phyloP scores from a whole-genome alignment of 1,284 basidiomycete genomes.

The Ceratobasidium sp. region DNA sequence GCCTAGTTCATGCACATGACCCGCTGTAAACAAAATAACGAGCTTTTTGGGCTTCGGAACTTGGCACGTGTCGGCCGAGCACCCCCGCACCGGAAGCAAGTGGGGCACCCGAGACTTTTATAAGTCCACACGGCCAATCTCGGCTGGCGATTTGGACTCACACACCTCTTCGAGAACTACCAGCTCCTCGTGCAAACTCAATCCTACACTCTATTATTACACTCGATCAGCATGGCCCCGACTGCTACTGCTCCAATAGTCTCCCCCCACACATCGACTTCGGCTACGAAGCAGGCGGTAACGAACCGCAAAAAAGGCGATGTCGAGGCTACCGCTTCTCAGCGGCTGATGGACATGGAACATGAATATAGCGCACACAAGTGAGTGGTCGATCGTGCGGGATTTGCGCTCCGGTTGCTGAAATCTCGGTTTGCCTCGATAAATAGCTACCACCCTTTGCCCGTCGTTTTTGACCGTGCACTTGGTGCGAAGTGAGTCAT shows the following conservation, averaged over 20 bases:
- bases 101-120: constrained; percentile 7
- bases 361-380: constrained; percentile 88
- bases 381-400: constrained; percentile 62
- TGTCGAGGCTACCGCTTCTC: constrained; percentile 19
- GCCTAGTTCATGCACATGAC: constrained; percentile 12
- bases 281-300: constrained; percentile 18
- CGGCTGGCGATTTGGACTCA: constrained; percentile 21
- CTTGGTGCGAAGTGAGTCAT: constrained; percentile 82
- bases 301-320: constrained; percentile 40
- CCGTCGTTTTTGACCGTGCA: constrained; percentile 92
- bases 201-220: background rate
- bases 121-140: background rate
- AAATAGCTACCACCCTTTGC: constrained; percentile 93
- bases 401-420: constrained; percentile 46
- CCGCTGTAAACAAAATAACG: too few species aligned
- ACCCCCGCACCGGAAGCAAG: constrained; percentile 31
- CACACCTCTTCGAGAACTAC: constrained; percentile 28
- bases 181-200: constrained; percentile 5
- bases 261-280: background rate
- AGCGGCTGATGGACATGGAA: constrained; percentile 73
- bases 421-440: constrained; percentile 55
- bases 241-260: constrained; percentile 23
- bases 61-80: constrained; percentile 34
- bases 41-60: too few species aligned
- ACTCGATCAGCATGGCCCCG: constrained; percentile 21